Evolutionary conservation across 2,329 filamentous ascomycete species (phyloP).

Genomic region (Furcasterigmium sp.): DNA sequence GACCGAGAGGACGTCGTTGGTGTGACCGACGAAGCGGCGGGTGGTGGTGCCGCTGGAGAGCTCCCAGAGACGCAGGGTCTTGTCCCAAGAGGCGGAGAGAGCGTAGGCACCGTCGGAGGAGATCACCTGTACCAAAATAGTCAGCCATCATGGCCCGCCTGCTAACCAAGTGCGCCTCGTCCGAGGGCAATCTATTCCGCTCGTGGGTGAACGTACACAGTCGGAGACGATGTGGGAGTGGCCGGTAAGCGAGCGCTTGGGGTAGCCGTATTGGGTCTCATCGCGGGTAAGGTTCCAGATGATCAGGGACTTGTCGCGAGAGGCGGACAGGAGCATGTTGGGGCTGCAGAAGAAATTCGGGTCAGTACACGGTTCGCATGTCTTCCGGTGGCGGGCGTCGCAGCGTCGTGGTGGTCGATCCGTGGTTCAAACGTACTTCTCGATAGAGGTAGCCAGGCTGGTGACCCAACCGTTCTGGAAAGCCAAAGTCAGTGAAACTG

Average conservation of each 20-base stretch:
- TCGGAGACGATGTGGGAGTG: constrained; percentile 99
- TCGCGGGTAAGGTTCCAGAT: constrained; percentile 99
- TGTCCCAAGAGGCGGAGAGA: constrained; percentile 98
- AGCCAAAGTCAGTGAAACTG: constrained; percentile 11
- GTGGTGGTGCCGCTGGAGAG: constrained; percentile 95
- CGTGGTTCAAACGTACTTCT: constrained; percentile 66
- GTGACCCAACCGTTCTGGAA: constrained; percentile 92
- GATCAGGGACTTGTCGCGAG: constrained; percentile 98
- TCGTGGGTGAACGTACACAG: constrained; percentile 75
- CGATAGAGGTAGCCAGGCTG: constrained; percentile 94
- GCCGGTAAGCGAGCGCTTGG: constrained; percentile 96
- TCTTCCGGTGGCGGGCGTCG: no score
- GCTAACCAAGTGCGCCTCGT: no score
- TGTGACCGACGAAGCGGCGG: constrained; percentile 97
- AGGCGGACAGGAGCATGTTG: constrained; percentile 98
- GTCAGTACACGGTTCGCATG: not conserved
- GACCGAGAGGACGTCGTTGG: constrained; percentile 98
- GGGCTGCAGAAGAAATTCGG: constrained; percentile 50
- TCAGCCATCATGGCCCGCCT: not conserved
- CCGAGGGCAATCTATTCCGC: no score
- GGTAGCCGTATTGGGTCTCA: constrained; percentile 96
- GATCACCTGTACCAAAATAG: constrained; percentile 65
- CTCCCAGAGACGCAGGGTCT: constrained; percentile 99
- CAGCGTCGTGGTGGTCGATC: no score
- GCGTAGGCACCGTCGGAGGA: constrained; percentile 99